phyloP scores from a whole-genome alignment of 352 stramenopile species.

The Pythium vanterpoolii region DNA sequence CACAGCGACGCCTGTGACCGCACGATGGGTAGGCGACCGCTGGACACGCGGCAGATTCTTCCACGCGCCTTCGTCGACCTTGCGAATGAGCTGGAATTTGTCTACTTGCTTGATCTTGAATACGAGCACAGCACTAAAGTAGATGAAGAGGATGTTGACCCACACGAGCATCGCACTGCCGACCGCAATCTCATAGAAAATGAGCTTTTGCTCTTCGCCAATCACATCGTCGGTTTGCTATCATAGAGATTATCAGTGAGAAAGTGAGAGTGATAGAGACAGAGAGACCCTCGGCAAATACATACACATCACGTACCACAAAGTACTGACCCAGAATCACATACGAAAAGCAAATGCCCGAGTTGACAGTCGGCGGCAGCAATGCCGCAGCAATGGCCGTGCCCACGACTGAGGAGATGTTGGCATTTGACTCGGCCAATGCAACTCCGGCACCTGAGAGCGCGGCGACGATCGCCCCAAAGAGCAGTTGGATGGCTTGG shows the following conservation, averaged over 20 bases:
- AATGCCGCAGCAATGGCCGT: slow-evolving; percentile 82
- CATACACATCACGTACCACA: slow-evolving; percentile 36
- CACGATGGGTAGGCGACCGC: slow-evolving; percentile 37
- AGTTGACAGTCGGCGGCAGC: slow-evolving; percentile 84
- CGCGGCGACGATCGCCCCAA: slow-evolving; percentile 74
- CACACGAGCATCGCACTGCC: slow-evolving; percentile 78
- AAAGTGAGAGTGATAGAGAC: background rate
- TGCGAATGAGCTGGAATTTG: slow-evolving; percentile 81
- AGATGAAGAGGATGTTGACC: slow-evolving; percentile 89
- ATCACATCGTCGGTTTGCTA: slow-evolving; percentile 60
- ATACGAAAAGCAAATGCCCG: slow-evolving; percentile 84
- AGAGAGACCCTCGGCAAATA: background rate
- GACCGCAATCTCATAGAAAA: slow-evolving; percentile 87
- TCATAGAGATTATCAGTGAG: background rate
- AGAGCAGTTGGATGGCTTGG: slow-evolving; percentile 77
- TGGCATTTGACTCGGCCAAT: slow-evolving; percentile 81
- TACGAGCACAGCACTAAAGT: slow-evolving; percentile 80
- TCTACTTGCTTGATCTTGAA: slow-evolving; percentile 89
- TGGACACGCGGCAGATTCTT: slow-evolving; percentile 74
- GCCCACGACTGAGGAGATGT: slow-evolving; percentile 89
- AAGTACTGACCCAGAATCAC: slow-evolving; percentile 84
- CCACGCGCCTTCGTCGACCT: slow-evolving; percentile 74
- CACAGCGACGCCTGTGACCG: background rate
- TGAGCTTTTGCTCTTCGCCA: slow-evolving; percentile 76
- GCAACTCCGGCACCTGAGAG: slow-evolving; percentile 74